Base-by-base conservation (phyloP, 2,329 filamentous ascomycete species). In the Periconia macrospinosa region DNA sequence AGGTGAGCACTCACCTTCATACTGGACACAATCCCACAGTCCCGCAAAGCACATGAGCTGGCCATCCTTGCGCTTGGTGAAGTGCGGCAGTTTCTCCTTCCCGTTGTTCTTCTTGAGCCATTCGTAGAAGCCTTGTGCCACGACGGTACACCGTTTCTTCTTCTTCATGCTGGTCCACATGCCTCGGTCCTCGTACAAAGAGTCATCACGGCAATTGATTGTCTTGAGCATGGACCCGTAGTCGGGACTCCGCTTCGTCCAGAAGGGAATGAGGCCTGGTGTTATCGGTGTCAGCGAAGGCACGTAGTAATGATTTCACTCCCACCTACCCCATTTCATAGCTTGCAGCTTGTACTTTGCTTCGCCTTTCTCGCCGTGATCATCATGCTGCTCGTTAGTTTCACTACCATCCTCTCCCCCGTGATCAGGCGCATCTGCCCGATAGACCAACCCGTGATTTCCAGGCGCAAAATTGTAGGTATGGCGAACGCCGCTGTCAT, bases 101-200 rank as follows among this genome's bases (percentile, higher is more conserved):
- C 85, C 82, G 1, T 82, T 81, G 66, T 84, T 87, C 65, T 87
- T 90, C 74, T 93, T 93, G 55, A 95, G 78, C 94, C 94, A 97
- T 74, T 99, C 94, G 67, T 91, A 99, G 74, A 97, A 99, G 1
- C 94, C 94, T 73, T 97, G 89, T 10, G 90, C 92, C 6, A 96
- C 70, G 10, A 97, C 86, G 19, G 97, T 80, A 71, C 94, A 97
- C 30, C 94, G 83, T 76, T 97, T 96, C 62, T 83, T 85, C 56
- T 87, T 86, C 76, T 97, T 97, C 89, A 97, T 95, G 1, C 84
- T 86, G 41, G 84, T 88, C 94, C 94, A 97, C 86, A 97, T 90
- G 11, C 92, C 92, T 6, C 86, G 84, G 9, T 88, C 82, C 10
- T 87, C 83, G 6, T 84, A 80, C 18, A 97, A 78, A 1, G 91